A percentile compares a stretch with the other conserved stretches of the same genome.
phyloP scores from a whole-genome alignment of 2,329 filamentous ascomycete genomes.

The Elsinoe fawcettii region DNA sequence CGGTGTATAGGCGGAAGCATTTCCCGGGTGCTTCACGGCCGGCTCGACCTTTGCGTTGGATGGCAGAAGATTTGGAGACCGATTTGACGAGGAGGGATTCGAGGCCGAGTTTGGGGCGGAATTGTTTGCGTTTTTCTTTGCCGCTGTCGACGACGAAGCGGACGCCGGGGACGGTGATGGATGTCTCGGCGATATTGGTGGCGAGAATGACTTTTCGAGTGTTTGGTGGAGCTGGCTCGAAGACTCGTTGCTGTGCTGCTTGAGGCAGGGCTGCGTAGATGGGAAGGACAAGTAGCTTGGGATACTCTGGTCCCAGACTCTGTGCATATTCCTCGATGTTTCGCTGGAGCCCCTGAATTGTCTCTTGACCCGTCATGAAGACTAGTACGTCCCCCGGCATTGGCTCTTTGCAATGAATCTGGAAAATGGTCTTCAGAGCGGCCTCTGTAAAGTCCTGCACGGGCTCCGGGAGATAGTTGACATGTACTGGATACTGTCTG shows the following conservation, averaged over 20 bases:
- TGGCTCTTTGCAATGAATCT: conserved; percentile 78
- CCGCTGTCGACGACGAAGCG: conserved; percentile 87
- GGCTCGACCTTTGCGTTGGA: conserved; percentile 84
- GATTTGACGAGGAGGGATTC: conserved; percentile 85
- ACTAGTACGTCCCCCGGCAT: conserved; percentile 91
- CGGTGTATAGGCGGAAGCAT: conserved; percentile 83
- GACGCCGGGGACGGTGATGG: conserved; percentile 89
- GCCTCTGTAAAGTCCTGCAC: conserved; percentile 76
- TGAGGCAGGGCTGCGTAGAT: conserved; percentile 87
- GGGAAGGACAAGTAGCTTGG: conserved; percentile 64
- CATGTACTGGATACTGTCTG: conserved; percentile 76
- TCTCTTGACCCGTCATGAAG: conserved; percentile 87
- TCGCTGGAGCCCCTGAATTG: conserved; percentile 74
- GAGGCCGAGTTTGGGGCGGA: conserved; percentile 72
- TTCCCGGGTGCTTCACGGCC: conserved; percentile 87
- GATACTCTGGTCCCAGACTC: conserved; percentile 65
- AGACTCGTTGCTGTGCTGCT: conserved; percentile 76
- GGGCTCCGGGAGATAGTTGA: conserved; percentile 64
- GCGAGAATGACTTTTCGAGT: conserved; percentile 86
- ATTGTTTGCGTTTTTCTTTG: conserved; percentile 91
- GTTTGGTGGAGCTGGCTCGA: conserved; percentile 62
- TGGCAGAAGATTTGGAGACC: conserved; percentile 86
- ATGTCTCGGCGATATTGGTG: conserved; percentile 98
- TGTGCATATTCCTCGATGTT: conserved; percentile 72
- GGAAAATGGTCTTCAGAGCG: conserved; percentile 72